A percentile compares a stretch with the other conserved stretches of the same genome.
Conservation (phyloP, 768 basidiomycete genomes). For the Tulasnella sp. region DNA sequence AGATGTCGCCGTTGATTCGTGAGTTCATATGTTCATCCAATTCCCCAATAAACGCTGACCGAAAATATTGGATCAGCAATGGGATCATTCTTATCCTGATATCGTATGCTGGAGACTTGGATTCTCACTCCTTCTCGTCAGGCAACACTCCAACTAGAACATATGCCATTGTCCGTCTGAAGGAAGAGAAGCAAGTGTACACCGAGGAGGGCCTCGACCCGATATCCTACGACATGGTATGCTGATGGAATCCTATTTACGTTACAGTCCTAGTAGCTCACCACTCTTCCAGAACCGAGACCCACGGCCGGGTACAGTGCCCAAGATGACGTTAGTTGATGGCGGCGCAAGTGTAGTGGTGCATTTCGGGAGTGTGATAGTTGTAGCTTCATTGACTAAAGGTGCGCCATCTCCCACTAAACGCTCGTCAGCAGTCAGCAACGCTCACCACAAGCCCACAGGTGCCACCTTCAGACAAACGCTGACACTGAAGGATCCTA, state of each 20-base stretch:
- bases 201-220: not conserved
- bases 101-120: not conserved
- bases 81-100: conserved; percentile 4
- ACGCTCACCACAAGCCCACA: not conserved
- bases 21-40: not conserved
- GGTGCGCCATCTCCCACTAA: not conserved
- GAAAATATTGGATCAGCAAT: not conserved
- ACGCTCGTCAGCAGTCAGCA: not conserved
- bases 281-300: not conserved
- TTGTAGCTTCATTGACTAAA: conserved; percentile 11
- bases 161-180: not conserved
- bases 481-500: conserved; percentile 8
- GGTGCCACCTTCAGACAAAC: conserved; percentile 16
- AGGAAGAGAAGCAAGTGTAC: not conserved
- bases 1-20: conserved; percentile 3
- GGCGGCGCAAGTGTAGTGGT: conserved; percentile 9
- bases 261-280: not conserved
- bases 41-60: not conserved
- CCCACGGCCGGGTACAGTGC: conserved; percentile 3
- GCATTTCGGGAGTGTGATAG: conserved; percentile 10
- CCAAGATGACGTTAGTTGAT: conserved; percentile 13
- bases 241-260: not conserved
- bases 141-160: conserved; percentile 1
- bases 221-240: conserved; percentile 4
- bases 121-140: not conserved